Evolutionary conservation across 495 filamentous ascomycete genomes (phyloP), one percentile per base, ranked within the genome.

Genomic region (Penicillium antarcticum): DNA sequence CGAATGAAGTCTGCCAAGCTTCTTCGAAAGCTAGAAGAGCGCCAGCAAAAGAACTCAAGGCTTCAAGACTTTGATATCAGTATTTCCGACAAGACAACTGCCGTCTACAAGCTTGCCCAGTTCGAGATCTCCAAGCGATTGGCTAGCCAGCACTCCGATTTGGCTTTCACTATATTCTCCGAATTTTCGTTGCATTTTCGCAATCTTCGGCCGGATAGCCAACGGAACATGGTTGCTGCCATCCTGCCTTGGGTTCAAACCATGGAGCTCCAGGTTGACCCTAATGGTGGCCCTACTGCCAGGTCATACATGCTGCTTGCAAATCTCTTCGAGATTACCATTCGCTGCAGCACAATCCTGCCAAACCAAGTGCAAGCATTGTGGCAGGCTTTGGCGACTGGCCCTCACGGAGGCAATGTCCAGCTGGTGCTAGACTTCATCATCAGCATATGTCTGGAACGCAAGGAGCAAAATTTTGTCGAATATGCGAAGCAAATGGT

Each of bases 41-140:
- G 89, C 13, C 87, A 90, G 56, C 84, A 87, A 61, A 87, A 87
- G 57, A 91, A 78, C 58, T 96, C 92, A 5, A 89, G 92, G 58
- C 82, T 97, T 29, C 91, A 96, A 61, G 95, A 97, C 65, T 95
- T 96, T 42, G 95, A 98, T 59, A 96, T 98, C 58, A 96, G 92
- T 65, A 92, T 98, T 38, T 92, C 94, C 1, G 95, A 98, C 70
- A 96, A 96, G 71, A 98, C 94, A 0, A 96, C 92, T 50, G 94
- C 94, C 1, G 92, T 98, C 2, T 97, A 97, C 68, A 97, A 97
- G 68, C 79, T 92, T 14, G 94, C 94, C 4, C 95, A 97, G 57
- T 97, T 97, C 55, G 94, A 97, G 59, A 92, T 92, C 8, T 97
- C 95, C 0, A 91, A 91, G 56, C 73, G 89, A 39, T 77, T 97